phyloP scores from a whole-genome alignment of 2,329 filamentous ascomycete genomes.

The Rhexocercosporidium sp. region DNA sequence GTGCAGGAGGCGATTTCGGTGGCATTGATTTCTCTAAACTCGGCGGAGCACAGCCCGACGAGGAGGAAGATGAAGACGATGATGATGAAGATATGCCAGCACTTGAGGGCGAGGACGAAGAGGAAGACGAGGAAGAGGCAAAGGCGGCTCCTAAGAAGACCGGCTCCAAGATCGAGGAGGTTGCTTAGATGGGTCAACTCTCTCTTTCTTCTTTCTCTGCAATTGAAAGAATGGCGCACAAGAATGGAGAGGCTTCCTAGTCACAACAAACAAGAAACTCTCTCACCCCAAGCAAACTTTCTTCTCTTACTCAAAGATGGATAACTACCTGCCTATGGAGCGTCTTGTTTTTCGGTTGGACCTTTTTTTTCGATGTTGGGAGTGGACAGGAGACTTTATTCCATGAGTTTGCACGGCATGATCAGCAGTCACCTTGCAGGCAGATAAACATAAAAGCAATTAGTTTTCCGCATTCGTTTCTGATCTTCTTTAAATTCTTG shows the following conservation, averaged over 20 bases:
- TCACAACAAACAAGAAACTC: conserved; percentile 21
- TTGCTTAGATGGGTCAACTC: conserved; percentile 35
- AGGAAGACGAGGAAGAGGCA: conserved; percentile 52
- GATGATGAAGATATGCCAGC: conserved; percentile 81
- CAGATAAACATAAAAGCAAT: conserved; percentile 14
- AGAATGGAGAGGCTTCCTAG: conserved; percentile 24
- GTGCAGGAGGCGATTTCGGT: conserved; percentile 71
- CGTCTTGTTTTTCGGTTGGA: conserved; percentile 15
- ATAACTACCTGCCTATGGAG: conserved; percentile 17
- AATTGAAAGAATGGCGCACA: conserved; percentile 16
- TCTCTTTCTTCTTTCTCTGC: not conserved
- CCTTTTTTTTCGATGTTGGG: not conserved
- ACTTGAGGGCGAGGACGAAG: conserved; percentile 69
- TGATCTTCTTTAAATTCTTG: not conserved
- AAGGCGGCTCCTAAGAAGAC: conserved; percentile 50
- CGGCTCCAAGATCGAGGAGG: conserved; percentile 48
- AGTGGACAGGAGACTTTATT: not conserved
- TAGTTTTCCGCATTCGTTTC: not conserved
- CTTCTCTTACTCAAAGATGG: conserved; percentile 13
- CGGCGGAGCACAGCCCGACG: conserved; percentile 53
- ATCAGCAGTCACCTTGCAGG: conserved; percentile 1
- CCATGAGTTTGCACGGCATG: conserved; percentile 7
- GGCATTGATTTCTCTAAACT: conserved; percentile 96
- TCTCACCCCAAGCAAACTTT: conserved; percentile 19
- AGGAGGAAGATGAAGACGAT: conserved; percentile 52